Conservation (phyloP, 176 grass and related monocot genomes). For the Areca catechu region DNA sequence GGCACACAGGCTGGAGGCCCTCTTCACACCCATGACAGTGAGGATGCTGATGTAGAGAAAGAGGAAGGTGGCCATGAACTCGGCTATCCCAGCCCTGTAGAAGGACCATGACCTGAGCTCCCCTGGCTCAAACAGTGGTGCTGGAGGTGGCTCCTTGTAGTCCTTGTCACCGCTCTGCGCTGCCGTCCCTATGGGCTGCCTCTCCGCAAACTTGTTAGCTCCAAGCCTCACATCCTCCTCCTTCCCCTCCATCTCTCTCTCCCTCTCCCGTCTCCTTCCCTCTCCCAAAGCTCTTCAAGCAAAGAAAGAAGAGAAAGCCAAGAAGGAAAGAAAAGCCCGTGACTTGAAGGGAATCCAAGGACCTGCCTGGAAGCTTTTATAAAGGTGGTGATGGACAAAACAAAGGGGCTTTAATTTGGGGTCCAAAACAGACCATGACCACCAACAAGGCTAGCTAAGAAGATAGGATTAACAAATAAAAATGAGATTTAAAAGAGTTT, state of each 20-base stretch:
- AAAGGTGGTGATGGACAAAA: too few species aligned
- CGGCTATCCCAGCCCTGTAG: constrained; percentile 69
- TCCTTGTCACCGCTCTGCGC: constrained; percentile 10
- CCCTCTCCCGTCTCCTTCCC: background rate
- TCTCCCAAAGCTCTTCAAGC: too few species aligned
- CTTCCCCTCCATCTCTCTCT: constrained; percentile 7
- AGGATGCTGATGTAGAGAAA: constrained; percentile 91
- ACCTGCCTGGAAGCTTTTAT: too few species aligned
- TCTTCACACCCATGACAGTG: constrained; percentile 83
- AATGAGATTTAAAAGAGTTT: too few species aligned
- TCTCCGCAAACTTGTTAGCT: constrained; percentile 16
- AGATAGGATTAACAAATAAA: too few species aligned
- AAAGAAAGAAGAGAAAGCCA: too few species aligned
- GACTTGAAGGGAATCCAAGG: too few species aligned
- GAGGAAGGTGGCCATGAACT: constrained; percentile 86
- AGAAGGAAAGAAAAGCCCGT: too few species aligned
- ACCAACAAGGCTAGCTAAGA: too few species aligned
- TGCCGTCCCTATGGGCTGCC: constrained; percentile 15
- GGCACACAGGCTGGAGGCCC: constrained; percentile 48
- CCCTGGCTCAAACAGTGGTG: constrained; percentile 9
- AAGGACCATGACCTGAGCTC: constrained; percentile 16
- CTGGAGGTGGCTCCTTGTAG: constrained; percentile 15
- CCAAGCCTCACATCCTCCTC: constrained; percentile 18
- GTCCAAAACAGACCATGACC: too few species aligned
- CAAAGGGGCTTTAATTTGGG: too few species aligned